These are phyloP conservation scores for Mycena indigotica DNA, from an alignment of 768 basidiomycete species.

Conservation along the genomic window DNA sequence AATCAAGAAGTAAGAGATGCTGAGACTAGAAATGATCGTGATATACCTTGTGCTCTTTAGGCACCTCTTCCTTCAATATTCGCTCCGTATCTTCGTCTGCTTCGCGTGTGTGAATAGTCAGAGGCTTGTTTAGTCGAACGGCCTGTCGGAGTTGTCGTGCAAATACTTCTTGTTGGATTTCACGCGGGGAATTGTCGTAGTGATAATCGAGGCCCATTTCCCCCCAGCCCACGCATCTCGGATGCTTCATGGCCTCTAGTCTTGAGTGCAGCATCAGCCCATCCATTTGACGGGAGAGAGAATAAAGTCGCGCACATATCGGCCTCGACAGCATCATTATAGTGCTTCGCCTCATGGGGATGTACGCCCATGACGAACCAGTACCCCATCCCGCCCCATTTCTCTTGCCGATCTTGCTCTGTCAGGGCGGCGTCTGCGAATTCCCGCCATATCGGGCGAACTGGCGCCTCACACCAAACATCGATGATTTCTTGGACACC, in stretches of 20 bases:
- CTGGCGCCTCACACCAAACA: conserved; percentile 87
- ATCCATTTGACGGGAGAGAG: neutral
- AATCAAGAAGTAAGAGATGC: neutral
- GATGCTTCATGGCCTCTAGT: conserved; percentile 74
- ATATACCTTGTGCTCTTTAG: conserved; percentile 64
- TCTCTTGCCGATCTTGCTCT: conserved; percentile 43
- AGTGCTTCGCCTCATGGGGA: conserved; percentile 66
- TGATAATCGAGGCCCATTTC: conserved; percentile 90
- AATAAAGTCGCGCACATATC: conserved; percentile 53
- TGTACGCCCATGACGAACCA: conserved; percentile 80
- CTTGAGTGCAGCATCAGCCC: conserved; percentile 35
- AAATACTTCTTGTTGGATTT: conserved; percentile 68
- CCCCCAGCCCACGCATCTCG: conserved; percentile 85
- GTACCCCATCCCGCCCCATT: conserved; percentile 74
- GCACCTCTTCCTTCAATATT: conserved; percentile 77
- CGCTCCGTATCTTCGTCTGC: conserved; percentile 81
- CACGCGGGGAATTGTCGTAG: conserved; percentile 75
- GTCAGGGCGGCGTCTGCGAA: conserved; percentile 71
- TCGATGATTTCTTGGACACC: conserved; percentile 73
- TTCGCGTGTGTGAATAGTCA: conserved; percentile 87
- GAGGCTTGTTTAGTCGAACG: conserved; percentile 67
- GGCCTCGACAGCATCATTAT: conserved; percentile 66
- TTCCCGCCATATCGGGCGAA: conserved; percentile 62
- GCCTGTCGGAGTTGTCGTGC: conserved; percentile 69
- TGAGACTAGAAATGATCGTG: neutral